Conservation (phyloP, 1,284 basidiomycete species). For the Acaromyces ingoldii region DNA sequence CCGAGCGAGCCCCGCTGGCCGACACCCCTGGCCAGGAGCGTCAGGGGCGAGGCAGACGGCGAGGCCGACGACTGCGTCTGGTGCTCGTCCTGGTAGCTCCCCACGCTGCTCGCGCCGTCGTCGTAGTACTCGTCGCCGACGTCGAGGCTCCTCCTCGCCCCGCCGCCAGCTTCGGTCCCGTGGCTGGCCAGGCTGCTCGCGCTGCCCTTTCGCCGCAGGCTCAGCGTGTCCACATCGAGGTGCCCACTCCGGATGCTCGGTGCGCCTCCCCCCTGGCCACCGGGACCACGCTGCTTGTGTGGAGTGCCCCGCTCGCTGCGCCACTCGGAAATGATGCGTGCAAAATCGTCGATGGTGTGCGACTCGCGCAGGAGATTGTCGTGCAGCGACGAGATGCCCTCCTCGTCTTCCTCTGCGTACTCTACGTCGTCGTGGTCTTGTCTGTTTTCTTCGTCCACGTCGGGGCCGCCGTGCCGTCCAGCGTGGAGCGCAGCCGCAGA, state of each 20-base stretch:
- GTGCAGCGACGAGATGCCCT: constrained; percentile 11
- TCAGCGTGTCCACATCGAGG: too few species aligned
- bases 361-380: constrained; percentile 35
- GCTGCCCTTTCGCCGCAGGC: background rate
- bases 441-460: too few species aligned
- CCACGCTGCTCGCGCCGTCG: constrained; percentile 11
- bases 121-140: constrained; percentile 5
- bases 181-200: background rate
- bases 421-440: too few species aligned
- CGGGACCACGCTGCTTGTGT: too few species aligned
- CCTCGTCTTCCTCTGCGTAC: background rate
- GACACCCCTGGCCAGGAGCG: too few species aligned
- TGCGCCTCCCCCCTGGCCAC: too few species aligned
- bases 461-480: too few species aligned
- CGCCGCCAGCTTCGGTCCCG: background rate
- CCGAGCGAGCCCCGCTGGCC: background rate
- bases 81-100: background rate
- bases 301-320: constrained; percentile 9
- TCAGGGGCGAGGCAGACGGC: too few species aligned
- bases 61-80: too few species aligned
- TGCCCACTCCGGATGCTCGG: too few species aligned
- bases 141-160: constrained; percentile 10
- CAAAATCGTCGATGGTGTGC: constrained; percentile 44
- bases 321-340: constrained; percentile 42
- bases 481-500: too few species aligned